Percentiles rank a stretch among this genome's conserved stretches.
phyloP scores from a whole-genome alignment of 768 basidiomycete genomes.

The Xerocomus spinulosus region DNA sequence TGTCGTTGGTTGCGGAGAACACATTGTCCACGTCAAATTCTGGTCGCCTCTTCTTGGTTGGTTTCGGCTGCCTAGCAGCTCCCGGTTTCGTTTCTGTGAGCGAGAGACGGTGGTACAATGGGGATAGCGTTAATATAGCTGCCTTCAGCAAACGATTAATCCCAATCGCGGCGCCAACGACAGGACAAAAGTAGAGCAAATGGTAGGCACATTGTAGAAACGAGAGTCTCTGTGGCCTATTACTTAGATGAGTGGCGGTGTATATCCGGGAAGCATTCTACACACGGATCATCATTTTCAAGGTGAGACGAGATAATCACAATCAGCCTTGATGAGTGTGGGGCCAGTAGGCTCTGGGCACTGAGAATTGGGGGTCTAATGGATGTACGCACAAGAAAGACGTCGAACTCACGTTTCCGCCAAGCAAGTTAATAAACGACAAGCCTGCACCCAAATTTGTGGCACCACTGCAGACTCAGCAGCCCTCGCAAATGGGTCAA shows the following conservation, averaged over 20 bases:
- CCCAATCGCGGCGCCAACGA: conserved; percentile 44
- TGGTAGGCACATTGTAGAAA: conserved; percentile 44
- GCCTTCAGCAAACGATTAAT: conserved; percentile 52
- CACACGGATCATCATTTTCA: conserved; percentile 54
- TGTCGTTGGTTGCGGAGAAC: conserved; percentile 46
- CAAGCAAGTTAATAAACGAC: conserved; percentile 46
- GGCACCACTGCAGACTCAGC: conserved; percentile 49
- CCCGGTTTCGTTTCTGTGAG: conserved; percentile 26
- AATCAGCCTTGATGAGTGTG: conserved; percentile 51
- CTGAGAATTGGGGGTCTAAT: conserved; percentile 33
- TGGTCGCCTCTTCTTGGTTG: conserved; percentile 64
- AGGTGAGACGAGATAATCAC: conserved; percentile 54
- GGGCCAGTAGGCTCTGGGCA: conserved; percentile 47
- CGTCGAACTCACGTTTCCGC: conserved; percentile 41
- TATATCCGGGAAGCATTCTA: background rate
- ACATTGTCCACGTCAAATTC: conserved; percentile 75
- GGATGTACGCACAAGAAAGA: background rate
- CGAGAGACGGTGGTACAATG: conserved; percentile 41
- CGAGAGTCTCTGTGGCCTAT: conserved; percentile 36
- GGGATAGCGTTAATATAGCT: conserved; percentile 45
- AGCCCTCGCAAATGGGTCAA: conserved; percentile 47
- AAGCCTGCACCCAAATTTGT: conserved; percentile 50
- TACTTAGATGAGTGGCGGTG: conserved; percentile 3
- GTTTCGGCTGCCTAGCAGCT: conserved; percentile 35
- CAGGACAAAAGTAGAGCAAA: conserved; percentile 41